phyloP scores from a whole-genome alignment of 768 basidiomycete genomes.

The Rhodotorula sphaerocarpa region DNA sequence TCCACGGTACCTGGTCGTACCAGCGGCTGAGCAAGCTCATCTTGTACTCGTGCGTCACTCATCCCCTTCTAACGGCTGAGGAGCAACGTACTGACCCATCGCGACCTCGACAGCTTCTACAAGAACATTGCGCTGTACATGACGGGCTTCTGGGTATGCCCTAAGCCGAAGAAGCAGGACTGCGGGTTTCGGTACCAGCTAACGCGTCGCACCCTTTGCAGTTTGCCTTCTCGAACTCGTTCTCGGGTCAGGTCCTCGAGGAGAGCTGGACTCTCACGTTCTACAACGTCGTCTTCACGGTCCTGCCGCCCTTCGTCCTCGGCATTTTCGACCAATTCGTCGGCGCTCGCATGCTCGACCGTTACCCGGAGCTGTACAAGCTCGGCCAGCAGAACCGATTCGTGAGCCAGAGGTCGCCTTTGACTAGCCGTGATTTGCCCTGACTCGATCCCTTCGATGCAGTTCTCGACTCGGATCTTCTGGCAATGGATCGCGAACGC shows the following conservation, averaged over 20 bases:
- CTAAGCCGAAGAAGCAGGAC: too few species aligned
- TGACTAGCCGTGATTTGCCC: neutral
- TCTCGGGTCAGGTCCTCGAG: conserved; percentile 95
- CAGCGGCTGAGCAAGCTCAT: conserved; percentile 88
- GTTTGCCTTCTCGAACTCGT: conserved; percentile 99
- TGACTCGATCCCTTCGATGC: neutral
- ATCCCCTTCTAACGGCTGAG: neutral
- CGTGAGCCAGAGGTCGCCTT: too few species aligned
- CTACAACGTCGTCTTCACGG: conserved; percentile 78
- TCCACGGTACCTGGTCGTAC: conserved; percentile 99
- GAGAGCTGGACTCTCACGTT: conserved; percentile 98
- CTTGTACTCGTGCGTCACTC: conserved; percentile 60
- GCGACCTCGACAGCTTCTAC: conserved; percentile 67
- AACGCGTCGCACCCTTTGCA: too few species aligned
- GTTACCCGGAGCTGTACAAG: conserved; percentile 91
- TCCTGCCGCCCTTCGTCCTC: conserved; percentile 91
- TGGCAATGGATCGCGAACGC: conserved; percentile 89
- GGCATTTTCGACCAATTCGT: conserved; percentile 98
- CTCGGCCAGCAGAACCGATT: conserved; percentile 91
- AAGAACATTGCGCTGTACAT: conserved; percentile 98
- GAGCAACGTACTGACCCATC: too few species aligned
- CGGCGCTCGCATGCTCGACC: conserved; percentile 87
- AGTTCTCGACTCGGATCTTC: conserved; percentile 75
- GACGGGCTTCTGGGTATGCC: conserved; percentile 94
- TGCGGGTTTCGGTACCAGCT: too few species aligned